Percentiles rank a stretch among this genome's conserved stretches.
Evolutionary conservation across 257 asterid species (phyloP).

Genomic region (Capsicum rhomboideum): DNA sequence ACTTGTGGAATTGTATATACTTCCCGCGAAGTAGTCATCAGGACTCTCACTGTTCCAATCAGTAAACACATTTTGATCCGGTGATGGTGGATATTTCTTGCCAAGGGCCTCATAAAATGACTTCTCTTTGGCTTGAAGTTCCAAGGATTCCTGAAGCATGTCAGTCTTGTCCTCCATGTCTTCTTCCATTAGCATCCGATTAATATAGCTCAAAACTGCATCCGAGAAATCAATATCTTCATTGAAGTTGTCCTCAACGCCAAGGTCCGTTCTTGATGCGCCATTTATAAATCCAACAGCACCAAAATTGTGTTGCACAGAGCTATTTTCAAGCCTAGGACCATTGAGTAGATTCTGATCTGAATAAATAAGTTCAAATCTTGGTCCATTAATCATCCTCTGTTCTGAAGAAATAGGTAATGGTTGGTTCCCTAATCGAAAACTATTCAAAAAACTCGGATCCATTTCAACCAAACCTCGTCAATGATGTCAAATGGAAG

Average conservation of each 20-base stretch:
- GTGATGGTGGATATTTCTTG: slow-evolving; percentile 35
- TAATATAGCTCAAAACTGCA: slow-evolving; percentile 31
- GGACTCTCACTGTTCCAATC: slow-evolving; percentile 2
- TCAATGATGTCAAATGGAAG: not conserved
- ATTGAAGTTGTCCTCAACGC: slow-evolving; percentile 7
- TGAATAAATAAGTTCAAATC: slow-evolving; percentile 24
- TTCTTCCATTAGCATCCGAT: slow-evolving; percentile 41
- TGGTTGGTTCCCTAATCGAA: slow-evolving; percentile 31
- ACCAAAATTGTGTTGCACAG: not conserved
- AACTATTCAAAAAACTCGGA: slow-evolving; percentile 35
- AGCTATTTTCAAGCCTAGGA: not conserved
- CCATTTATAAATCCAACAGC: not conserved
- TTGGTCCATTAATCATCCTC: slow-evolving; percentile 14
- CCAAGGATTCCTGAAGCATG: slow-evolving; percentile 47
- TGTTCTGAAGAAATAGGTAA: slow-evolving; percentile 6
- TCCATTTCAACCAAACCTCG: slow-evolving; percentile 33
- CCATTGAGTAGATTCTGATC: slow-evolving; percentile 20
- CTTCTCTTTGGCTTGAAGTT: slow-evolving; percentile 38
- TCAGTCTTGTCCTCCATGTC: slow-evolving; percentile 40
- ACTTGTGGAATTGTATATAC: slow-evolving; percentile 2
- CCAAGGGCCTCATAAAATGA: slow-evolving; percentile 45
- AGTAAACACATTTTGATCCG: not conserved
- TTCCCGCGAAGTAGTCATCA: not conserved
- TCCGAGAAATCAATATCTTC: slow-evolving; percentile 39
- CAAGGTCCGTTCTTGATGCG: not conserved